Evolutionary conservation across 2,329 filamentous ascomycete genomes (phyloP), one percentile per base, ranked within the genome.

Genomic region (Magnaporthales sp.): DNA sequence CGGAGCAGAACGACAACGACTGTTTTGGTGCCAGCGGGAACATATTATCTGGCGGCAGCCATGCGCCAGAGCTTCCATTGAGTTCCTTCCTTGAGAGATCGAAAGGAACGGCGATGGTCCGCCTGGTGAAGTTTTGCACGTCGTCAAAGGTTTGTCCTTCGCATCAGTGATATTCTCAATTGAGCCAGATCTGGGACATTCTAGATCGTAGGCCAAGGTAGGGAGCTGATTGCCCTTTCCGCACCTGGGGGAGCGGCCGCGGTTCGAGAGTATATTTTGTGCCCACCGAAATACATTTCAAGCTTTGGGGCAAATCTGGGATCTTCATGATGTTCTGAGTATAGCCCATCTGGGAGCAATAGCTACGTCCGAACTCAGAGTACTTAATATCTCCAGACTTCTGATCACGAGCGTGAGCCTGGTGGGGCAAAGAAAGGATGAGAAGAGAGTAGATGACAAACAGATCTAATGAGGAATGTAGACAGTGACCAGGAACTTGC

Each of bases 101-200:
- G 32, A 38, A 38, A 38, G 95, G 95, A 1, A 89, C 79, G 2
- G 87, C 83, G 66, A 98, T 89, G 56, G 91, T 86, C 66, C 84
- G 83, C 71, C 91, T 84, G 22, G 93, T 95, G 73, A 93, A 82
- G 69, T 97, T 93, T 73, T 94, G 87, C 66, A 97, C 91, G 68
- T 96, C 80, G 27, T 87, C 84, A 74, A 98, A 98, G 2, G 86
- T 81, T 97, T 89, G 67, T 81, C 78, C 76, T 92, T 90, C 63
- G 95, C 94, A 67, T 88, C 87, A 66, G 78, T 86, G 70, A 98
- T 86, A 74, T 93, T 88, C 71, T 87, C 91, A 87, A 82, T 99
- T 98, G 80, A 99, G 89, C 93, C 94, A 97, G 77, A 96, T 85
- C 82, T 99, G 95, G 65, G 95, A 98, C 73, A 98, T 85, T 73